A percentile compares a stretch with the other conserved stretches of the same genome.
These are phyloP conservation scores for Paramecium pentaurelia DNA, from an alignment of 73 alveolate genomes.

Conservation along the genomic window DNA sequence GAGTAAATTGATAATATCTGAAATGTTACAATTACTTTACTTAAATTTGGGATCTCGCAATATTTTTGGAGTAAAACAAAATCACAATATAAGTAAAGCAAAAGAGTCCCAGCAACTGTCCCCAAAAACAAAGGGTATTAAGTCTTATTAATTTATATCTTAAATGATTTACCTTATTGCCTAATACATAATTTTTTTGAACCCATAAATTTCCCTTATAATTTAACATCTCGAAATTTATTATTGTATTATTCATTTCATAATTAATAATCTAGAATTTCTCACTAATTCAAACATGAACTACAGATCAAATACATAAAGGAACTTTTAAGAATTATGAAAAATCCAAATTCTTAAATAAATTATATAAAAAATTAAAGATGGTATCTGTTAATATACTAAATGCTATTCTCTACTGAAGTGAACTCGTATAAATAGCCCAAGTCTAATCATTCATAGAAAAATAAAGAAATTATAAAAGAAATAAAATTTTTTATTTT, in stretches of 20 bases:
- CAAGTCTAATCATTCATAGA: neutral
- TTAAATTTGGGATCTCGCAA: neutral
- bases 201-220: constrained; percentile 16
- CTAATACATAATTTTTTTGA: neutral
- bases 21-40: neutral
- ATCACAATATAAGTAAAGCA: neutral
- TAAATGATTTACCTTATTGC: neutral
- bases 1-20: neutral
- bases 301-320: neutral
- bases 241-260: neutral
- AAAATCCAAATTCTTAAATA: neutral
- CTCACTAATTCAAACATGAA: neutral
- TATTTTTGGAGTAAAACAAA: neutral
- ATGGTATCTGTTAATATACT: neutral
- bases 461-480: too few species aligned
- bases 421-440: neutral
- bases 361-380: neutral
- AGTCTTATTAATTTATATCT: neutral
- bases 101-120: neutral
- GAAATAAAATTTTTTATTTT: neutral
- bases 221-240: neutral
- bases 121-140: constrained; percentile 18
- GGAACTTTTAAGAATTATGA: neutral
- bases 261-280: neutral
- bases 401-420: neutral